Base-by-base conservation (phyloP, 352 stramenopile genomes). In the Globisporangium megalacanthum region DNA sequence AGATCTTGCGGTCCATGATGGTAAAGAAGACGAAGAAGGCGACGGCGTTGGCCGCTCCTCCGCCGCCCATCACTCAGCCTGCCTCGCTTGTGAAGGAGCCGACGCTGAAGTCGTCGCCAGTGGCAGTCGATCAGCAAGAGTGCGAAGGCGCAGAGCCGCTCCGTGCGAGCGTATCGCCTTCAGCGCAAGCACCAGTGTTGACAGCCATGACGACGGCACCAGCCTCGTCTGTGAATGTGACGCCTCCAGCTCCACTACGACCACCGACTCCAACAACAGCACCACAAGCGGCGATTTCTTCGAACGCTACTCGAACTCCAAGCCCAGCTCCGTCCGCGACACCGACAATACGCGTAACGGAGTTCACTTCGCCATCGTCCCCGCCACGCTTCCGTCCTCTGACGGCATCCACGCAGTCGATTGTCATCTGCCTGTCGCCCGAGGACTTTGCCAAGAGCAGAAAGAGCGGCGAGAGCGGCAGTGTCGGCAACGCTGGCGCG, bases 351-450 rank as follows among this genome's bases (percentile, higher is more conserved):
- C 41, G 19, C 53, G 42, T 37, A 49, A 25, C 42, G 9, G 49
- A 62, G 19, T 48, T 46, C 20, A 54, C 11, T 19, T 45, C 52
- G 1, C 53, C 13, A 46, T 10, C 10, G n/a, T 50, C 29, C 3
- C 31, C 15, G n/a, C 35, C 22, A 74, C 67, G 5, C 65, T 70
- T 86, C 19, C 71, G 71, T 11, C 83, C 80, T 14, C 36, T 91
- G 49, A 91, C 80, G n/a, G 83, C 80, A 3, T 70, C 69, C 19
- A 75, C 66, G 13, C 78, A 93, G 64, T 89, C 77, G 13, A 17
- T 89, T 17, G 79, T 93, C 49, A 91, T 93, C 57, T 68, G 64
- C 2, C 54, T 93, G 17, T 80, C 61, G 4, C 56, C 66, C 14
- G 77, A 86, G 33, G 81, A 92, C 49, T 83, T 72, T 48, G 39